Conservation (phyloP, 768 basidiomycete genomes). For the Macrocybe gigantea region DNA sequence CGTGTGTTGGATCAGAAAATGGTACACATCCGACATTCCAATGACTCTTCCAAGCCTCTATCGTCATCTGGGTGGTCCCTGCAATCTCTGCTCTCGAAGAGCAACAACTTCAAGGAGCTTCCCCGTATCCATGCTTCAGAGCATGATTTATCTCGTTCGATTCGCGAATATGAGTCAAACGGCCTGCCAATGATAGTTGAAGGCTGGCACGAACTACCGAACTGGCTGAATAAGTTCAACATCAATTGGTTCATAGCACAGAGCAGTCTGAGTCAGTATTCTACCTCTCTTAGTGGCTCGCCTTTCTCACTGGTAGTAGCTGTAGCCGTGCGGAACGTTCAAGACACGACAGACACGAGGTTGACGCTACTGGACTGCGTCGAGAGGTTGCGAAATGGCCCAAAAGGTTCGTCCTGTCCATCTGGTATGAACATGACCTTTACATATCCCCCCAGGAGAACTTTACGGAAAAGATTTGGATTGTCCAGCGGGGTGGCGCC, state of each 20-base stretch:
- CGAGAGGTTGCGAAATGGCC: slow-evolving; percentile 27
- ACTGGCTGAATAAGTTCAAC: slow-evolving; percentile 58
- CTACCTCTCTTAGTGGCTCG: background rate
- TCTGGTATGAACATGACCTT: slow-evolving; percentile 29
- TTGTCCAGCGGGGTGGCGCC: slow-evolving; percentile 61
- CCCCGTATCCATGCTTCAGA: background rate
- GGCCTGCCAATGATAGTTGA: slow-evolving; percentile 64
- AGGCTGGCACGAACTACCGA: slow-evolving; percentile 45
- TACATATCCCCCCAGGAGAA: background rate
- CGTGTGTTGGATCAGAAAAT: no score
- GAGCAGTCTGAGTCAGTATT: slow-evolving; percentile 18
- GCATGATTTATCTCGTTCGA: background rate
- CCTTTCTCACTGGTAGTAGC: slow-evolving; percentile 28
- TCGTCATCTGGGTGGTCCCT: no score
- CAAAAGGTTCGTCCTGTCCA: slow-evolving; percentile 20
- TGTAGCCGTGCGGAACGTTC: slow-evolving; percentile 59
- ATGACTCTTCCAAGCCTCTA: no score
- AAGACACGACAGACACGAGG: slow-evolving; percentile 45
- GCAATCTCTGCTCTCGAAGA: background rate
- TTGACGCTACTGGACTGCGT: slow-evolving; percentile 53
- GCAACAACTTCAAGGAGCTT: background rate
- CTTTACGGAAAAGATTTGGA: slow-evolving; percentile 71
- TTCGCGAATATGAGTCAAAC: slow-evolving; percentile 31
- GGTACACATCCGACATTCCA: no score
- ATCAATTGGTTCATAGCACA: slow-evolving; percentile 46